Conservation (phyloP, 116 monocot species). For the Iris pallida region DNA sequence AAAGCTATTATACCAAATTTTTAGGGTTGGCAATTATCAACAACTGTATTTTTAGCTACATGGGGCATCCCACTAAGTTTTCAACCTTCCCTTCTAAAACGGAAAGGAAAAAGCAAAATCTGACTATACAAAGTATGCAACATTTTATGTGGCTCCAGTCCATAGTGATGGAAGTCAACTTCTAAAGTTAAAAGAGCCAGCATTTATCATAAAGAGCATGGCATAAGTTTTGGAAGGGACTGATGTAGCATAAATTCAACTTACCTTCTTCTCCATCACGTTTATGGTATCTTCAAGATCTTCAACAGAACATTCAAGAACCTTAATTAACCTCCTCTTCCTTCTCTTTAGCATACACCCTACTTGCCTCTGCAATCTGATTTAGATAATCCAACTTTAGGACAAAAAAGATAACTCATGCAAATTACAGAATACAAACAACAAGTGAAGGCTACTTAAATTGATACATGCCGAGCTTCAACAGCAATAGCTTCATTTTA, state of each 20-base stretch:
- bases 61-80: too few relatives aligned
- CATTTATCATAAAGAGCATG: too few relatives aligned
- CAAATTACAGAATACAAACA: not conserved
- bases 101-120: too few relatives aligned
- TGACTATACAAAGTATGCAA: too few relatives aligned
- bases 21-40: too few relatives aligned
- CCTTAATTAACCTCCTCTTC: slow-evolving; percentile 72
- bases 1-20: too few relatives aligned
- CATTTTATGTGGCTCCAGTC: too few relatives aligned
- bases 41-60: too few relatives aligned
- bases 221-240: not conserved
- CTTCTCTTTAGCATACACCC: slow-evolving; percentile 68
- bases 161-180: too few relatives aligned
- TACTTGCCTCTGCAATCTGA: too few relatives aligned
- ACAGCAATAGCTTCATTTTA: slow-evolving; percentile 80
- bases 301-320: slow-evolving; percentile 59
- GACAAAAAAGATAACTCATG: not conserved
- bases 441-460: not conserved
- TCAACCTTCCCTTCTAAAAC: too few relatives aligned
- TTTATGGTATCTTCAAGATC: slow-evolving; percentile 68
- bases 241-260: slow-evolving; percentile 2
- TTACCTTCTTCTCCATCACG: slow-evolving; percentile 65
- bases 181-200: too few relatives aligned
- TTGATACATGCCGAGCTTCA: slow-evolving; percentile 63
- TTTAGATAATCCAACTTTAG: slow-evolving; percentile 2